Conservation (phyloP, 2,329 filamentous ascomycete species). For the Stromatinia cepivora region DNA sequence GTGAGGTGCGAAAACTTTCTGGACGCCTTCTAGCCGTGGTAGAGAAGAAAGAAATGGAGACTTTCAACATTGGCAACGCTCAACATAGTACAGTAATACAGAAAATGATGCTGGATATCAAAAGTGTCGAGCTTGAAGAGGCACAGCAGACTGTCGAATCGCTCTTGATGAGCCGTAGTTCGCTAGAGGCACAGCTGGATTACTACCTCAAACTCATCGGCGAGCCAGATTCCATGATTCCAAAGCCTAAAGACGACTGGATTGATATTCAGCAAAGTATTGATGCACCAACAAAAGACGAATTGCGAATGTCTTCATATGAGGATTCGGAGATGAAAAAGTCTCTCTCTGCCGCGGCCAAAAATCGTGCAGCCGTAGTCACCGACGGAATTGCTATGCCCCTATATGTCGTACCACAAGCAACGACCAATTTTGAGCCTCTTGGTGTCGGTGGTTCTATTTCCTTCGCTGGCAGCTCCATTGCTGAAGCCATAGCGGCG, state of each 20-base stretch:
- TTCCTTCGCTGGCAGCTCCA: neutral
- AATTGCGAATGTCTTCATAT: conserved; percentile 11
- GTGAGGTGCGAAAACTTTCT: neutral
- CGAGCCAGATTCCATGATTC: neutral
- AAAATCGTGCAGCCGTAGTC: neutral
- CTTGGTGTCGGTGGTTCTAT: neutral
- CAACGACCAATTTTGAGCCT: conserved; percentile 3
- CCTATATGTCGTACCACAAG: neutral
- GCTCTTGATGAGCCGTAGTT: neutral
- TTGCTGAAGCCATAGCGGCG: neutral
- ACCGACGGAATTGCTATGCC: neutral
- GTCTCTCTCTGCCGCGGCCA: conserved; percentile 2
- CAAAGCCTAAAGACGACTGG: neutral
- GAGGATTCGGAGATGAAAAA: neutral
- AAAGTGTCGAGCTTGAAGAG: conserved; percentile 3
- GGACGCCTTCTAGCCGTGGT: neutral
- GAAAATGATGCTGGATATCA: conserved; percentile 17
- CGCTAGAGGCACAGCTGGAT: neutral
- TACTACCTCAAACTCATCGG: conserved; percentile 9
- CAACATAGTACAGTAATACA: neutral
- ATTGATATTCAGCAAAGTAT: neutral
- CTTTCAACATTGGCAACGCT: neutral
- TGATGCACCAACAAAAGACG: neutral
- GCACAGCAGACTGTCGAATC: conserved; percentile 10
- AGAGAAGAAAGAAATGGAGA: conserved; percentile 2